Evolutionary conservation across 2,329 filamentous ascomycete genomes (phyloP).

Genomic region (Colletotrichum falcatum): DNA sequence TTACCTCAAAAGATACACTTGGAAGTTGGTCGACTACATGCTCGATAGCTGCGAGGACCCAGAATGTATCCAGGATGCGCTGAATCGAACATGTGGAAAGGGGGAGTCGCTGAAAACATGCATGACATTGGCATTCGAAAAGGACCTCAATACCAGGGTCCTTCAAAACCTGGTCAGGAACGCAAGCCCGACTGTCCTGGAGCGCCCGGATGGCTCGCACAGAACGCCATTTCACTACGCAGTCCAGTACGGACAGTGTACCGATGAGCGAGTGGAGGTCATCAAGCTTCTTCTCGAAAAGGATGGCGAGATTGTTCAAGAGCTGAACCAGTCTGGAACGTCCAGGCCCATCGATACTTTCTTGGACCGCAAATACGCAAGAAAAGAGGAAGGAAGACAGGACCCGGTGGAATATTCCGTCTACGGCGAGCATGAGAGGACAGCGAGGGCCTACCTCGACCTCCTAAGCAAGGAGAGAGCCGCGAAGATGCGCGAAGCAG

Average conservation of each 20-base stretch:
- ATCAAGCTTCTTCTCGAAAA: slow-evolving; percentile 42
- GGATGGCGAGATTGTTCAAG: slow-evolving; percentile 33
- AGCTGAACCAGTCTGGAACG: background rate
- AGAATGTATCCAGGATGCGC: background rate
- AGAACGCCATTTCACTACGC: slow-evolving; percentile 44
- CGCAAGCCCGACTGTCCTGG: background rate
- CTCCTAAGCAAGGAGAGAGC: background rate
- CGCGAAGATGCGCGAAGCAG: background rate
- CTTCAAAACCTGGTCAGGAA: background rate
- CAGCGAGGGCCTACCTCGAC: background rate
- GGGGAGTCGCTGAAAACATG: background rate
- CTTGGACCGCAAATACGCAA: background rate
- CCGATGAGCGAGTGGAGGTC: slow-evolving; percentile 41
- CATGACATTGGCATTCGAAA: slow-evolving; percentile 1
- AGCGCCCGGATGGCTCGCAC: background rate
- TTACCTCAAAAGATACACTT: background rate
- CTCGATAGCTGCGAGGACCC: background rate
- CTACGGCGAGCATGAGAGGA: background rate
- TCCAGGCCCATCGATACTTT: background rate
- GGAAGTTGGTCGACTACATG: background rate
- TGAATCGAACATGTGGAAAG: background rate
- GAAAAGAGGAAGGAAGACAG: background rate
- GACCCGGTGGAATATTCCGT: background rate
- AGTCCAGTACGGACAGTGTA: slow-evolving; percentile 44
- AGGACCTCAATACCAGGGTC: background rate